Percentiles rank a stretch among this genome's conserved stretches.
phyloP scores from a whole-genome alignment of 2,329 filamentous ascomycete genomes.

The Nothopassalora personata region DNA sequence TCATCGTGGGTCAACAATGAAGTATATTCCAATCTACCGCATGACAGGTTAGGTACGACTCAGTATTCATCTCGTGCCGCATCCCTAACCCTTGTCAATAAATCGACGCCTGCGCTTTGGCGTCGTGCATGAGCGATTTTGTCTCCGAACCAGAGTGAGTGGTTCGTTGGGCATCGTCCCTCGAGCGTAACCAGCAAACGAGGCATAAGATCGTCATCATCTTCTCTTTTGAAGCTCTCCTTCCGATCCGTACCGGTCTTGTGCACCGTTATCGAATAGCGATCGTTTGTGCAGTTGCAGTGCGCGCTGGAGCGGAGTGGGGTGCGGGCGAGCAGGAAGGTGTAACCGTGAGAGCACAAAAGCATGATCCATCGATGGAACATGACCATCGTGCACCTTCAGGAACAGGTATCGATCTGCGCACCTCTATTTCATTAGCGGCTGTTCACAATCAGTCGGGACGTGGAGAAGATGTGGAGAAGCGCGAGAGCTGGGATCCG shows the following conservation, averaged over 20 bases:
- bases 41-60: neutral
- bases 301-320: neutral
- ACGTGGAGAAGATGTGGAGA: neutral
- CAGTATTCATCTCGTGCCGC: neutral
- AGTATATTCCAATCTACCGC: neutral
- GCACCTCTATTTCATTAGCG: neutral
- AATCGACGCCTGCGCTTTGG: neutral
- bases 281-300: neutral
- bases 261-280: neutral
- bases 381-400: neutral
- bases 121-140: neutral
- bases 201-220: neutral
- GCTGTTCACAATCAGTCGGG: neutral
- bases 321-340: neutral
- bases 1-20: neutral
- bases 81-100: neutral
- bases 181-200: neutral
- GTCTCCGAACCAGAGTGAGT: neutral
- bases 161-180: neutral
- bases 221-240: neutral
- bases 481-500: neutral
- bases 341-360: neutral
- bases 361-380: neutral
- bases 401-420: neutral
- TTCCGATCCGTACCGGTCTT: neutral